phyloP scores from a whole-genome alignment of 306 rosid genomes.

The Elaeagnus macrophylla region DNA sequence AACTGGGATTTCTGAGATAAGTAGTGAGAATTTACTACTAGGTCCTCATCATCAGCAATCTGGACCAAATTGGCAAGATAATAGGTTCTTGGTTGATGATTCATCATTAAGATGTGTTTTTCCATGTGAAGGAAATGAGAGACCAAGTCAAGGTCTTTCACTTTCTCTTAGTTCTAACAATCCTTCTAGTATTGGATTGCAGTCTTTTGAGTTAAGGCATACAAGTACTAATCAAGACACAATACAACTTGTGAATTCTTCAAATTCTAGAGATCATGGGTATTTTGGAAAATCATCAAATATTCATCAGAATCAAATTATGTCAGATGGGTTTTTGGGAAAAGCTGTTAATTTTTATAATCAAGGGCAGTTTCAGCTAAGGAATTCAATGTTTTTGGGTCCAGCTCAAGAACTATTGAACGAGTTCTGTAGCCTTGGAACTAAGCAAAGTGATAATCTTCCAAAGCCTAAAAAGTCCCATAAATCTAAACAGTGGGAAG shows the following conservation, averaged over 20 bases:
- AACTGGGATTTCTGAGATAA: constrained; percentile 39
- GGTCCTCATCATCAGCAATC: constrained; percentile 18
- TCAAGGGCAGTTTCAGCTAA: constrained; percentile 35
- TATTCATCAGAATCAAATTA: not conserved
- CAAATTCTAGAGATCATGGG: constrained; percentile 7
- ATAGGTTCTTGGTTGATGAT: constrained; percentile 50
- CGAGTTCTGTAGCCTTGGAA: constrained; percentile 78
- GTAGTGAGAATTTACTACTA: constrained; percentile 32
- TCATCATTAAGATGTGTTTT: constrained; percentile 70
- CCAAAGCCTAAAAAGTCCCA: constrained; percentile 29
- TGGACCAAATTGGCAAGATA: constrained; percentile 32
- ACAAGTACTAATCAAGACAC: constrained; percentile 14
- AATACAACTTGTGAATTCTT: not conserved
- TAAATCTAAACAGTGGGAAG: constrained; percentile 46
- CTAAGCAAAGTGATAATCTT: constrained; percentile 29
- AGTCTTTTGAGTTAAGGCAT: constrained; percentile 66
- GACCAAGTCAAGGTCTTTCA: constrained; percentile 93
- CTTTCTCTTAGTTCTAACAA: constrained; percentile 64
- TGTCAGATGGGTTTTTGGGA: constrained; percentile 24
- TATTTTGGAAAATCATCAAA: not conserved
- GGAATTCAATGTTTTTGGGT: constrained; percentile 51
- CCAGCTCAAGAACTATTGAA: constrained; percentile 72
- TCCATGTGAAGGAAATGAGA: constrained; percentile 70
- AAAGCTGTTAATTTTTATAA: constrained; percentile 18
- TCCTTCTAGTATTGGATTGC: constrained; percentile 61